phyloP scores from a whole-genome alignment of 2,329 filamentous ascomycete species.

The Malbranchea cinnamomea region DNA sequence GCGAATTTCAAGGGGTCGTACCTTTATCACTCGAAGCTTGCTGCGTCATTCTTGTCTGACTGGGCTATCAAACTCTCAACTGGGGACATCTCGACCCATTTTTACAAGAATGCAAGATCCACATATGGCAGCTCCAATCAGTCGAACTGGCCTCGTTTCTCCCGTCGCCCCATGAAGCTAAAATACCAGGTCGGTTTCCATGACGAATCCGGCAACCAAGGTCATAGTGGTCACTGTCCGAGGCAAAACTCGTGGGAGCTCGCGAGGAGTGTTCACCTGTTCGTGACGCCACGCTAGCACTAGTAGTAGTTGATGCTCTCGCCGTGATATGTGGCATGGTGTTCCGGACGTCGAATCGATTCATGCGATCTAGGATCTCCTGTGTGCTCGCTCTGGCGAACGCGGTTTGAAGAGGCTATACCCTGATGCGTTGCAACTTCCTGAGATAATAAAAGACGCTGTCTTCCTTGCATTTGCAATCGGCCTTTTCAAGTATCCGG shows the following conservation, averaged over 20 bases:
- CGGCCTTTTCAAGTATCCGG: background rate
- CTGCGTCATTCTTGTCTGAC: too few relatives aligned
- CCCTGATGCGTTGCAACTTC: background rate
- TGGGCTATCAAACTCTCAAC: too few relatives aligned
- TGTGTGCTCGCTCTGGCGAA: background rate
- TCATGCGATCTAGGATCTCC: background rate
- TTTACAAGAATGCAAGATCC: too few relatives aligned
- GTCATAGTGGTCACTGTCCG: background rate
- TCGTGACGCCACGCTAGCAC: background rate
- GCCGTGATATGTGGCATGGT: background rate
- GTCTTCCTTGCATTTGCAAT: slow-evolving; percentile 1
- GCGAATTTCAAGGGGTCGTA: too few relatives aligned
- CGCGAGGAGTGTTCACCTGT: too few relatives aligned
- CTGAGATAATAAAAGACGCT: background rate
- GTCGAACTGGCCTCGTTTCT: background rate
- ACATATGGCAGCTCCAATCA: too few relatives aligned
- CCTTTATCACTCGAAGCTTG: too few relatives aligned
- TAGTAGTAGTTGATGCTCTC: background rate
- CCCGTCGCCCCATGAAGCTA: slow-evolving; percentile 1
- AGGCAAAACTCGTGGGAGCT: background rate
- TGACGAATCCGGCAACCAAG: background rate
- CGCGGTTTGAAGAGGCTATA: background rate
- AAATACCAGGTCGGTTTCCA: slow-evolving; percentile 2
- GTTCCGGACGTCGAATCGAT: background rate
- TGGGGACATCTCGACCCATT: too few relatives aligned